Conservation (phyloP, 257 asterid genomes). For the Pogostemon cablin region DNA sequence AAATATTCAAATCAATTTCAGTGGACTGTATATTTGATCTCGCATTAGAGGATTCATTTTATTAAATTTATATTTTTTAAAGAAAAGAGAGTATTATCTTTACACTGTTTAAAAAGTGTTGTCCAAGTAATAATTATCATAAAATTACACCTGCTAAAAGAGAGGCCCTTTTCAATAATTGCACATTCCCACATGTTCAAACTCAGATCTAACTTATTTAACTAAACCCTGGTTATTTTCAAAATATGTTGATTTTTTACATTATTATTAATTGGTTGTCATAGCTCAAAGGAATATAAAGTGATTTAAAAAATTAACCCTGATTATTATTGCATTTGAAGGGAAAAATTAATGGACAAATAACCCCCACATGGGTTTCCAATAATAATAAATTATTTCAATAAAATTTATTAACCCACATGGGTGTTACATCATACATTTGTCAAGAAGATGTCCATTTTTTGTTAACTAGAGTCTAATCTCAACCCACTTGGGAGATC, state of each 20-base stretch:
- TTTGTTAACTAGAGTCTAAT: not conserved
- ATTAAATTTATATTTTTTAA: not conserved
- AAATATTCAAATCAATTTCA: too few relatives aligned
- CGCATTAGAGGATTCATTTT: too few relatives aligned
- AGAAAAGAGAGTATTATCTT: not conserved
- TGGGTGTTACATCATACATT: conserved; percentile 39
- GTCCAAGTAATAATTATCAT: not conserved
- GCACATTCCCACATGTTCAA: not conserved
- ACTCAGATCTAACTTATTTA: conserved; percentile 14
- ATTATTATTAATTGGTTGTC: not conserved
- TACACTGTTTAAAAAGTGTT: not conserved
- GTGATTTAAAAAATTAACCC: not conserved
- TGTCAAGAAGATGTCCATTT: conserved; percentile 9
- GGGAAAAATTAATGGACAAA: too few relatives aligned
- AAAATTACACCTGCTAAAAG: conserved; percentile 30
- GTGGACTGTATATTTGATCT: too few relatives aligned
- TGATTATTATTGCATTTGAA: not conserved
- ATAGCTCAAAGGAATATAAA: not conserved
- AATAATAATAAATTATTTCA: too few relatives aligned
- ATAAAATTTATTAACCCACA: conserved; percentile 14
- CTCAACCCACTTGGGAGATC: not conserved
- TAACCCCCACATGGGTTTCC: too few relatives aligned
- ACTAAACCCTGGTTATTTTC: not conserved
- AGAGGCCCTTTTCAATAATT: conserved; percentile 20
- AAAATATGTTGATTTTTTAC: not conserved